Conservation (phyloP, 2,329 filamentous ascomycete species). For the Septoria linicola region DNA sequence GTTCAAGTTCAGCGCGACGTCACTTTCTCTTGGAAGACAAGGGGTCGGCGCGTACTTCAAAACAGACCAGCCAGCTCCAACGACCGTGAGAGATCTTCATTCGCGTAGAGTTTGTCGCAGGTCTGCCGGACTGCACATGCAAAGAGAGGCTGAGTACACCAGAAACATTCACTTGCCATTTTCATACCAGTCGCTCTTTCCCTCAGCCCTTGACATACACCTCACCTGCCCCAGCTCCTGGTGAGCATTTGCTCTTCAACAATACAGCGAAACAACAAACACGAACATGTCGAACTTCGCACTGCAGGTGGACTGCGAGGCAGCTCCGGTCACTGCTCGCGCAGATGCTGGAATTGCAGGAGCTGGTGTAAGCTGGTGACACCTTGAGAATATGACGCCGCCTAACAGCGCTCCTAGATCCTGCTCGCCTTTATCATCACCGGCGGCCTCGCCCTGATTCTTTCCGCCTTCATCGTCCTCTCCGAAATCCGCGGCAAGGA, state of each 20-base stretch:
- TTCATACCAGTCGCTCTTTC: neutral
- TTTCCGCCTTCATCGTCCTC: slow-evolving; percentile 58
- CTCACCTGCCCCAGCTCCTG: too few species aligned
- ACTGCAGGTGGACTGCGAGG: slow-evolving; percentile 42
- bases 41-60: too few species aligned
- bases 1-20: too few species aligned
- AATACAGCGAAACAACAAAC: neutral
- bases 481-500: slow-evolving; percentile 51
- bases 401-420: slow-evolving; percentile 44
- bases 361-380: slow-evolving; percentile 49
- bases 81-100: too few species aligned
- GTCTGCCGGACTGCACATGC: too few species aligned
- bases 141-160: neutral
- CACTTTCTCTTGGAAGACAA: too few species aligned
- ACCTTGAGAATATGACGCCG: neutral
- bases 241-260: neutral
- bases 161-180: neutral
- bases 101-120: too few species aligned
- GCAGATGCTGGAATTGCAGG: slow-evolving; percentile 61
- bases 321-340: slow-evolving; percentile 45
- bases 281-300: slow-evolving; percentile 18
- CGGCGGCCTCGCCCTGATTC: slow-evolving; percentile 56
- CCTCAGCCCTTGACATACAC: neutral
- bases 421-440: slow-evolving; percentile 67
- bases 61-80: too few species aligned